Percentiles rank a stretch among this genome's conserved stretches.
Conservation (phyloP, 139 green algal species). For the Chlorella ohadii region DNA sequence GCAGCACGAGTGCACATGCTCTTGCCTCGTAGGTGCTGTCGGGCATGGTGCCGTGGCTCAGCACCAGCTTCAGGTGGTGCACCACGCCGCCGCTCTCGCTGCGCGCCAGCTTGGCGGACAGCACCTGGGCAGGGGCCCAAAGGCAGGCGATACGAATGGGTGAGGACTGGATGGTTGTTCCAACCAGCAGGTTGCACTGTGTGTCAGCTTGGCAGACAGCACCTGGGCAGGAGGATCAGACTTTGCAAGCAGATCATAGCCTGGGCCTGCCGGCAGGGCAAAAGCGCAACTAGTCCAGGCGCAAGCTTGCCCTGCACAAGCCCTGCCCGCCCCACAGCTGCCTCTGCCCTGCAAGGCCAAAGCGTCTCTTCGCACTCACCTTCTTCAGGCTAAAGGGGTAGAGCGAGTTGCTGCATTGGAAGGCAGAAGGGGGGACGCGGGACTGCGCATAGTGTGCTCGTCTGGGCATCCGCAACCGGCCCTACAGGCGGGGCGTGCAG, state of each 20-base stretch:
- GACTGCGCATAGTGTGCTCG: too few relatives aligned
- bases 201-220: conserved; percentile 17
- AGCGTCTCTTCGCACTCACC: too few relatives aligned
- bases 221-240: conserved; percentile 28
- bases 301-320: too few relatives aligned
- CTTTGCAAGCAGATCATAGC: not conserved
- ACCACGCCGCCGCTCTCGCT: conserved; percentile 5
- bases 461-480: too few relatives aligned
- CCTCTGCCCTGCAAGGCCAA: not conserved
- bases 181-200: not conserved
- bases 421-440: too few relatives aligned
- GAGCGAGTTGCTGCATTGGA: not conserved
- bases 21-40: conserved; percentile 35
- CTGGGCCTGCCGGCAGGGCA: not conserved
- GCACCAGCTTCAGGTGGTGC: conserved; percentile 45
- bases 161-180: too few relatives aligned
- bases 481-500: too few relatives aligned
- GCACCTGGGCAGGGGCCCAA: conserved; percentile 41
- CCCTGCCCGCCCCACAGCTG: too few relatives aligned
- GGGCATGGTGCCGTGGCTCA: conserved; percentile 49
- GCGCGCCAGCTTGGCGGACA: conserved; percentile 20
- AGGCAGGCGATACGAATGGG: too few relatives aligned
- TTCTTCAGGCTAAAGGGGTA: not conserved
- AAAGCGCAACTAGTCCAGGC: not conserved
- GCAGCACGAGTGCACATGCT: too few relatives aligned